Conservation (phyloP, 495 filamentous ascomycete species). For the Penicillium arizonense region DNA sequence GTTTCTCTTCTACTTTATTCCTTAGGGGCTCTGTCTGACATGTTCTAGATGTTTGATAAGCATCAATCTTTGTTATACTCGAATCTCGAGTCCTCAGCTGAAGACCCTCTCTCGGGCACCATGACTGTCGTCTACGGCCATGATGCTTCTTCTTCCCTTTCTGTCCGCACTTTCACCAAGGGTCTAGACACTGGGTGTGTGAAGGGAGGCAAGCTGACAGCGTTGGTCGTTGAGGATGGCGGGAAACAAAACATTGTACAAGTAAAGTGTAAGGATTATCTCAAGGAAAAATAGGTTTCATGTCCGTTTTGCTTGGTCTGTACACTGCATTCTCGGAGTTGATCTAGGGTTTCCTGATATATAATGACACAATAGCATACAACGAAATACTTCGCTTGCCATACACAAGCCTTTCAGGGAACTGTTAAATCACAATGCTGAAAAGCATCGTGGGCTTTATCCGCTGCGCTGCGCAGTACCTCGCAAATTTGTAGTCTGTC, state of each 20-base stretch:
- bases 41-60: conserved; percentile 54
- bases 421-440: too few species aligned
- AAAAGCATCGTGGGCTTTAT: too few species aligned
- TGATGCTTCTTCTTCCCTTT: conserved; percentile 69
- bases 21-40: not conserved
- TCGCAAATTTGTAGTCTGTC: too few species aligned
- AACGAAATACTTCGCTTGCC: too few species aligned
- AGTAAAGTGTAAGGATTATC: conserved; percentile 32
- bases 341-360: too few species aligned
- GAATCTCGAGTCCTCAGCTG: conserved; percentile 15
- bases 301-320: not conserved
- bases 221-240: conserved; percentile 63
- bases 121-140: conserved; percentile 82
- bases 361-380: too few species aligned
- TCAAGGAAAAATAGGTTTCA: not conserved
- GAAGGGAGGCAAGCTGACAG: conserved; percentile 69
- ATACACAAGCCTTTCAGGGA: too few species aligned
- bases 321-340: not conserved
- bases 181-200: conserved; percentile 85
- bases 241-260: conserved; percentile 39
- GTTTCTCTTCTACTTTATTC: not conserved
- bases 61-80: conserved; percentile 42
- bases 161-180: conserved; percentile 67
- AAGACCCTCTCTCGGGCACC: conserved; percentile 22
- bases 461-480: too few species aligned